Conservation (phyloP, 1,139 yeast species). For the Yamadazyma sp. region DNA sequence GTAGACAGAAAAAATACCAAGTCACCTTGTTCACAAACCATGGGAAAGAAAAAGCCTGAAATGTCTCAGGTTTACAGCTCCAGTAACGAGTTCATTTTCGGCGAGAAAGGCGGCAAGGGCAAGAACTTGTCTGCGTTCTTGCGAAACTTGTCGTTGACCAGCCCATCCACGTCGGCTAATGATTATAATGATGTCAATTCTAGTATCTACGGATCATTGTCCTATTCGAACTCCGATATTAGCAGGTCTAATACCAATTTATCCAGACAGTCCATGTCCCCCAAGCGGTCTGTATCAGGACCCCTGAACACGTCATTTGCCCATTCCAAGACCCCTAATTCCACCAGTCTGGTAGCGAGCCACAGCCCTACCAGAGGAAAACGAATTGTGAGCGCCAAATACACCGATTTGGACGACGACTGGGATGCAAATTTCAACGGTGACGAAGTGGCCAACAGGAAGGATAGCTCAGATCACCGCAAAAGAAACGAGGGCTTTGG, state of each 20-base stretch:
- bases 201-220: conserved; percentile 41
- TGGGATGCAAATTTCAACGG: conserved; percentile 87
- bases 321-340: conserved; percentile 12
- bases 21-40: conserved; percentile 11
- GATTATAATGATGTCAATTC: conserved; percentile 35
- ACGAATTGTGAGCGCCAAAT: conserved; percentile 23
- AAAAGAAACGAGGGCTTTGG: conserved; percentile 14
- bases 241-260: conserved; percentile 19
- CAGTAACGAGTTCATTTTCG: conserved; percentile 62
- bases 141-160: conserved; percentile 45
- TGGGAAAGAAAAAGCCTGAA: conserved; percentile 52
- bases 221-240: conserved; percentile 20
- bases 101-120: conserved; percentile 69
- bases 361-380: conserved; percentile 10
- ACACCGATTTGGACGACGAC: conserved; percentile 78
- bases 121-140: conserved; percentile 61
- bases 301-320: conserved; percentile 13
- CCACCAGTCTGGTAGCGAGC: conserved; percentile 9
- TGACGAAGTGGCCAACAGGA: conserved; percentile 13
- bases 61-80: conserved; percentile 59
- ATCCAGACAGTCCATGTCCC: conserved; percentile 10
- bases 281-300: conserved; percentile 21
- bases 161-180: conserved; percentile 11
- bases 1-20: background rate
- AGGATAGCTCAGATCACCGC: conserved; percentile 4